Evolutionary conservation across 2,329 filamentous ascomycete species (phyloP).

Genomic region (Ophiostoma perfectum): DNA sequence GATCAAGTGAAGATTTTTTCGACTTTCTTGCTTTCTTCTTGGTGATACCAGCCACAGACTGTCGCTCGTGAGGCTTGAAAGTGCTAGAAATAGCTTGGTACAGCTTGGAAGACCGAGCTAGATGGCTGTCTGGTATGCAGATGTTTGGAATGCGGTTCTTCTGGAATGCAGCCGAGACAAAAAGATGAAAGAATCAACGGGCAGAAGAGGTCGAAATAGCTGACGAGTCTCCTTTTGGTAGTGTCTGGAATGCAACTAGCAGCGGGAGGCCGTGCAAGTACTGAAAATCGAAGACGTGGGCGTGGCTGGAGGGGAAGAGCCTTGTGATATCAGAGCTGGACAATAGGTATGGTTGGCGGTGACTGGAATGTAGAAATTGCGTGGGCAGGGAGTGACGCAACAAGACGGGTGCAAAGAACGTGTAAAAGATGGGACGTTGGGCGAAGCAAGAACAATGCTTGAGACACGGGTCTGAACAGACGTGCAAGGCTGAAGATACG

Average conservation of each 20-base stretch:
- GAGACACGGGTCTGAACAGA: constrained; percentile 3
- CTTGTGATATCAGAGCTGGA: not conserved
- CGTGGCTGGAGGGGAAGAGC: not conserved
- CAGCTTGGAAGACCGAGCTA: not conserved
- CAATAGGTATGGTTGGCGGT: not conserved
- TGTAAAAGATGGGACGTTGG: not conserved
- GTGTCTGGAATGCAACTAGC: constrained; percentile 9
- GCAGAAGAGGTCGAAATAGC: not conserved
- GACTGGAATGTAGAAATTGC: constrained; percentile 11
- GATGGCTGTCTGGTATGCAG: constrained; percentile 3
- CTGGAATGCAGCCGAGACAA: not conserved
- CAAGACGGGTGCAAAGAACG: not conserved
- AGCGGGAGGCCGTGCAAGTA: constrained; percentile 2
- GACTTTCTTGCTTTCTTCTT: not conserved
- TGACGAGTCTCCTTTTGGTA: not conserved
- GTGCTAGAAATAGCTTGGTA: not conserved
- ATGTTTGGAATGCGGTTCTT: not conserved
- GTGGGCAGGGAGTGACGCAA: constrained; percentile 1
- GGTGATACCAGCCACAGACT: constrained; percentile 11
- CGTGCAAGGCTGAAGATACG: not conserved
- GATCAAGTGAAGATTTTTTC: constrained; percentile 4
- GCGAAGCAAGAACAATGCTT: not conserved
- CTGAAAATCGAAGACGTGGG: not conserved
- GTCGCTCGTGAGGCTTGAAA: not conserved
- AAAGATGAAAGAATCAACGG: not conserved